Evolutionary conservation across 768 basidiomycete genomes (phyloP).

Genomic region (Galerina marginata): DNA sequence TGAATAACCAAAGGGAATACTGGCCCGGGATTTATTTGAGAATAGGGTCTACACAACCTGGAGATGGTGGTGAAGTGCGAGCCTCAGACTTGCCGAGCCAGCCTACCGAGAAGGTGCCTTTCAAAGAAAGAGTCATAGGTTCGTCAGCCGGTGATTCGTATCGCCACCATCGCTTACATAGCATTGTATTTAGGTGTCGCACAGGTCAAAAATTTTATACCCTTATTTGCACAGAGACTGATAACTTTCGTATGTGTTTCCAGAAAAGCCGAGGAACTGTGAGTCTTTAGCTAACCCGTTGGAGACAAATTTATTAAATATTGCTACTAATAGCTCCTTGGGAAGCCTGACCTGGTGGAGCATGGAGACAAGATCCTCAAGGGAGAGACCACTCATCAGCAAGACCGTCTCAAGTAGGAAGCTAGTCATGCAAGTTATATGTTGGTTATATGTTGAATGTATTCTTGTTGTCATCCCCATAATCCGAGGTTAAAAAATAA

Average conservation of each 20-base stretch:
- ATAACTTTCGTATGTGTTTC: neutral
- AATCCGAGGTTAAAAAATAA: no score
- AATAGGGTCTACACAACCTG: neutral
- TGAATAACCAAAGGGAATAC: neutral
- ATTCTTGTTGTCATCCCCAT: no score
- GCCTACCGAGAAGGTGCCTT: neutral
- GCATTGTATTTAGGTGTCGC: neutral
- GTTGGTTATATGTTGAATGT: no score
- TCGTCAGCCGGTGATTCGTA: neutral
- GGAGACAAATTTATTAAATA: neutral
- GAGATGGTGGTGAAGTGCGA: conserved; percentile 1
- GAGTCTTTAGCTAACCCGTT: neutral
- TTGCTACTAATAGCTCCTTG: neutral
- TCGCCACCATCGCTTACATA: neutral
- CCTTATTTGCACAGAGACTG: neutral
- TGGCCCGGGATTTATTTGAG: neutral
- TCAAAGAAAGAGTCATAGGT: conserved; percentile 5
- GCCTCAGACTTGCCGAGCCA: neutral
- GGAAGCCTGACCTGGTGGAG: neutral
- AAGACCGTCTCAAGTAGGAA: neutral
- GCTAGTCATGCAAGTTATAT: no score
- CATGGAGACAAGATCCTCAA: conserved; percentile 3
- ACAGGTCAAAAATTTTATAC: neutral
- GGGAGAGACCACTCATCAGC: neutral
- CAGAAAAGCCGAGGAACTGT: conserved; percentile 7